Conservation (phyloP, 1,284 basidiomycete genomes). For the Cryptococcus sp. region DNA sequence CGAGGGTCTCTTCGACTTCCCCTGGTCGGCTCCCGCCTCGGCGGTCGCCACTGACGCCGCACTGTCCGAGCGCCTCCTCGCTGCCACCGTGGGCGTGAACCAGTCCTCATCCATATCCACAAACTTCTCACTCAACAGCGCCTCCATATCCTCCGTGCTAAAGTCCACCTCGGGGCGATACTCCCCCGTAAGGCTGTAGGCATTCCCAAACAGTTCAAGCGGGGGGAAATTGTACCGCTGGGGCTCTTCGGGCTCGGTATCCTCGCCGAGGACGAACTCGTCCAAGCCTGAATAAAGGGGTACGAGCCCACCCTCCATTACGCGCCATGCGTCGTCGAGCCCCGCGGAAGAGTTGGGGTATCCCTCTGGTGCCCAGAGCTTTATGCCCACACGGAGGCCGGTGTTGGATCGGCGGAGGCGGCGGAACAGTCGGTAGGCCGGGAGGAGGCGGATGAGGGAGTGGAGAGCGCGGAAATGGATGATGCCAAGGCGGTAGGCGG, state of each 20-base stretch:
- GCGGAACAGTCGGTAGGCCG: constrained; percentile 41
- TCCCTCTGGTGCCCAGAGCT: constrained; percentile 47
- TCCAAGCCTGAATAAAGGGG: constrained; percentile 38
- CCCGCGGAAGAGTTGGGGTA: constrained; percentile 28
- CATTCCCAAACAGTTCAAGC: constrained; percentile 39
- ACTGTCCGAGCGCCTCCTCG: constrained; percentile 29
- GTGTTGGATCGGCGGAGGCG: constrained; percentile 39
- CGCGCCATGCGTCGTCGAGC: constrained; percentile 41
- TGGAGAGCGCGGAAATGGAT: constrained; percentile 46
- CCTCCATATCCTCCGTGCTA: constrained; percentile 45
- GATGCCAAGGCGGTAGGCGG: constrained; percentile 44
- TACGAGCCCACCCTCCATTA: constrained; percentile 45
- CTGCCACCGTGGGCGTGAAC: constrained; percentile 48
- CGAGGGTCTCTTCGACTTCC: too few relatives aligned
- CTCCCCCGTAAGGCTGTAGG: constrained; percentile 33
- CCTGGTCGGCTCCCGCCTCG: too few relatives aligned
- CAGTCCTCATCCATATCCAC: constrained; percentile 50
- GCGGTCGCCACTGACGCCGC: constrained; percentile 2
- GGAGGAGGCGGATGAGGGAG: constrained; percentile 41
- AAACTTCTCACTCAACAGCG: constrained; percentile 44
- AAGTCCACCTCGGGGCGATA: constrained; percentile 45
- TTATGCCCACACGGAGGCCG: constrained; percentile 46
- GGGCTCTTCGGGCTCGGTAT: constrained; percentile 13
- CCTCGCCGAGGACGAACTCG: constrained; percentile 19
- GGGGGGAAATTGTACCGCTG: constrained; percentile 35